Percentiles rank a stretch among this genome's conserved stretches.
Conservation (phyloP, 2,329 filamentous ascomycete species). For the Ascocoryne sarcoides region DNA sequence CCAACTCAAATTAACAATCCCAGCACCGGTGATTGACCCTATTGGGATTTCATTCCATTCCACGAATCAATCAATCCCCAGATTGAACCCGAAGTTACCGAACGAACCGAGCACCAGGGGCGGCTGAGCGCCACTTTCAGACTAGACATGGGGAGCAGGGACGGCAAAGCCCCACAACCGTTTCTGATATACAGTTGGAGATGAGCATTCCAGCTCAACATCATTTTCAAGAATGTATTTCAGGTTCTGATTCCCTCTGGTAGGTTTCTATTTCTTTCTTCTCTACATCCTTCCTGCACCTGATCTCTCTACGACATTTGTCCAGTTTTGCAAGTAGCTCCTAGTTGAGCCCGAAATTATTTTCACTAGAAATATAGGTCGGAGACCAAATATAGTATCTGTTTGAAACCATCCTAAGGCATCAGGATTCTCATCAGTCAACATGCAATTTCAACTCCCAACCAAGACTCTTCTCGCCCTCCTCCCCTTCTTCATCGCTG, state of each 20-base stretch:
- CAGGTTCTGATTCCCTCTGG: neutral
- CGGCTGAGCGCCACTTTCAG: neutral
- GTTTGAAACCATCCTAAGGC: neutral
- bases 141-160: neutral
- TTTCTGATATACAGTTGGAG: neutral
- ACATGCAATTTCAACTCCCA: neutral
- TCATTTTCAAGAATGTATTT: neutral
- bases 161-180: neutral
- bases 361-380: slow-evolving; percentile 7
- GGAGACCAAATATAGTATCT: neutral
- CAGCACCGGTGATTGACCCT: neutral
- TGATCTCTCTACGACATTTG: neutral
- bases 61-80: slow-evolving; percentile 1
- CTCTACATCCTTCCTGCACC: slow-evolving; percentile 1
- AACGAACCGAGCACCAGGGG: neutral
- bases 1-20: neutral
- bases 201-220: neutral
- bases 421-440: neutral
- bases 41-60: neutral
- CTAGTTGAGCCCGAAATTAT: slow-evolving; percentile 11
- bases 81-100: neutral
- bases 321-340: slow-evolving; percentile 2
- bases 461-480: slow-evolving; percentile 18
- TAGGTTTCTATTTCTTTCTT: slow-evolving; percentile 1
- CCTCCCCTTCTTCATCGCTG: slow-evolving; percentile 19